Base-by-base conservation (phyloP, 441 rosid genomes). In the Codiaeum variegatum region DNA sequence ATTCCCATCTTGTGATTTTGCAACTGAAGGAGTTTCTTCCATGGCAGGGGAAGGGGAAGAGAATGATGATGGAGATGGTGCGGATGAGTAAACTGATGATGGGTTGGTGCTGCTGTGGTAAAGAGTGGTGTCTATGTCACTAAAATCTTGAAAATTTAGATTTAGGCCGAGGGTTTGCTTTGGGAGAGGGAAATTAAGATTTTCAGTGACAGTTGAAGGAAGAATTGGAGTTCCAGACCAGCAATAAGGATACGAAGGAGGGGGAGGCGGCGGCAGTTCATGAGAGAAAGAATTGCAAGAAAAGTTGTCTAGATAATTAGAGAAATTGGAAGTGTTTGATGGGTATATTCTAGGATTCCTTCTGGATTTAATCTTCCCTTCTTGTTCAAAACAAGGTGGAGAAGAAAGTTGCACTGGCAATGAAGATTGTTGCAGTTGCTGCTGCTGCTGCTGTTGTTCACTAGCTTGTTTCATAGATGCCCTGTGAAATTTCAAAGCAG, bases 391-490 rank as follows among this genome's bases (percentile, higher is more conserved):
- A 75, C 77, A 75, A 32, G 81, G 70, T 40, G 80, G 76, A 19
- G 86, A 31, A 56, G 77, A 62, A 62, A 73, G 80, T 32, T 74
- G 75, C 58, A 66, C 59, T 19, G 78, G 47, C 38, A 59, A 68
- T 28, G 78, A 74, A 44, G 34, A 52, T 58, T 28, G 77, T 10
- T 68, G 79, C 7, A 42, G 72, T 1, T 34, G 55, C 5, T 61
- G 79, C 21, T 70, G 75, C 31, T 78, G 76, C 12, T 69, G 81
- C 12, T 77, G 79, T 8, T 75, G 84, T 56, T 77, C 90, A 19
- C 75, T 70, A 59, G 98, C 89, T 82, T 92, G 93, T 81, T 90
- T 92, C 98, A 90, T 94, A 75, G 98, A 70, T 21, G 97, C 99
- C 5, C 99, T 83, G 61, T 94, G 99, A 72, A 86, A 90, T 80